Evolutionary conservation across 371 early-diverging fungal species (phyloP), one percentile per base, ranked within the genome.

Genomic region (Mortierella sp.): DNA sequence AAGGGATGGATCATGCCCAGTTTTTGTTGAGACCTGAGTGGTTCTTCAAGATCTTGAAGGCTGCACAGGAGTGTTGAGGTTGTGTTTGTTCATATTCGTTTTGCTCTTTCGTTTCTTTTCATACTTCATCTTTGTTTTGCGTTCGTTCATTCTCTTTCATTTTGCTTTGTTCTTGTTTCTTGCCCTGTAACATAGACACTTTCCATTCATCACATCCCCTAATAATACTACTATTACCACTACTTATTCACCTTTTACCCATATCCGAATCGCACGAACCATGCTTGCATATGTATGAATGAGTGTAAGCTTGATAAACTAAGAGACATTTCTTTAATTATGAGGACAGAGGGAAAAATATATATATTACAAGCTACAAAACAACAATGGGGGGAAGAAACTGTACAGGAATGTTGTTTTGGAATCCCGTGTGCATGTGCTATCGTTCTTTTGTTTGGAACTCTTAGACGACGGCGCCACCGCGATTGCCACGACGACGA

Each of bases 1-100:
- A 87, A n/a, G 89, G 79, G 7, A 73, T 93, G 70, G 91, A 92
- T 71, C 93, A 93, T 81, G 92, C 91, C 32, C 89, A 90, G 71
- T 91, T 91, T 77, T 76, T 93, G 48, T 82, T 91, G 65, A 75
- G 87, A 35, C 77, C 89, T 21, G 76, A 70, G 1, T 93, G 91
- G 93, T 84, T 84, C 76, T 63, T 58, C 41, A 77, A 75, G 48
- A 75, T 81, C 16, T 46, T 84, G 27, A 84, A 81, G 78, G 85
- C 85, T 8, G 85, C 81, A 14, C 63, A 71, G 60, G 85, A 84
- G 48, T 84, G 85, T 44, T 84, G 75, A 49, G 14, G 55, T 7
- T 41, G 41, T 41, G 41, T 41, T 70, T 70, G 71, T 70, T 41
- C 44, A 71, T 46, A 32, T 6, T 70, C 3, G 3, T 70, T 27